Base-by-base conservation (phyloP, 345 rosid species). In the Gossypium arboreum region DNA sequence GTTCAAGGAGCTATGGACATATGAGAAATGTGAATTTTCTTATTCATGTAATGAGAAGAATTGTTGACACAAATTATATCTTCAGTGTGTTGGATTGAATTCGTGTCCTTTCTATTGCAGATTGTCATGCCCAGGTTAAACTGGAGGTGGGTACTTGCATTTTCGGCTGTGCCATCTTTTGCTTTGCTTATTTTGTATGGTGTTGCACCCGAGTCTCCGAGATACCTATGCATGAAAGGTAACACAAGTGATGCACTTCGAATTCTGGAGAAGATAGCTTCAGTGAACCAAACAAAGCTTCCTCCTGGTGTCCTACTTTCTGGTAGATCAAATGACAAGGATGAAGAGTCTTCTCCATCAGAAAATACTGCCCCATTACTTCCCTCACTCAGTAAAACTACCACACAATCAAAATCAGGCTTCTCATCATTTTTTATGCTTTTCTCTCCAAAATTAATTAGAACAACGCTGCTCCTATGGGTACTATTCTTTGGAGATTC, bases 61-160 rank as follows among this genome's bases (percentile, higher is more conserved):
- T 15, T 18, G 8, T 9, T 56, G 25, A 11, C 51, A 34, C 64
- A 71, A 43, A 12, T 34, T 39, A 9, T 39, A 18, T 29, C 63
- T 34, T 34, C 17, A 29, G 27, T 34, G 15, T 54, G 3, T 55
- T 20, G 12, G 13, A 9, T 12, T 54, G 51, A 71, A 52, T 61
- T 43, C n/a, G 9, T 34, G 44, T 39, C 45, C 27, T 41, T 3
- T 15, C 17, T 51, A 12, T 47, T 81, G 74, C 73, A 81, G 81
- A 17, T 77, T 43, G 66, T 88, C 17, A 86, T 88, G 90, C 89
- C 90, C 57, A 80, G 72, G 51, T 79, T 90, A 76, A 78, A 78
- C 54, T 86, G 94, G 91, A 86, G 94, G 80, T 90, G 92, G 92
- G 82, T 90, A 41, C 88, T 90, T 61, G 92, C 78, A 3, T 17